Evolutionary conservation across 2,329 filamentous ascomycete species (phyloP).

Genomic region (Microdochium trichocladiopsis): DNA sequence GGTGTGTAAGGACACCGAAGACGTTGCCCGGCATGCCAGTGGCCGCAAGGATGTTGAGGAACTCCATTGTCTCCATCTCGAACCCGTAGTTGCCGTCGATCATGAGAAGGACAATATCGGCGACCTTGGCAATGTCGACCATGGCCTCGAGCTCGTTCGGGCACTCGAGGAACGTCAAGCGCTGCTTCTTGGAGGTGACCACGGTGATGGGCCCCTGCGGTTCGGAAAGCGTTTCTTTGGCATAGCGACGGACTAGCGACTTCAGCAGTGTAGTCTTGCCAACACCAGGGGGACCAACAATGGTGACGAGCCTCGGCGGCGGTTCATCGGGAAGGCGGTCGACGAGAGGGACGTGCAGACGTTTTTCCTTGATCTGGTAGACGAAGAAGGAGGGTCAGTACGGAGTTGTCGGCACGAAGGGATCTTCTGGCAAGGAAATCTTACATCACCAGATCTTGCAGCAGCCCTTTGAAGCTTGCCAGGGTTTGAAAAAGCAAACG

Average conservation of each 20-base stretch:
- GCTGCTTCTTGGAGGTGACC: constrained; percentile 91
- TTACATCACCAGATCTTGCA: constrained; percentile 38
- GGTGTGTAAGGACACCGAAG: constrained; percentile 91
- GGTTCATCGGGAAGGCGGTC: constrained; percentile 94
- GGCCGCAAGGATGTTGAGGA: constrained; percentile 85
- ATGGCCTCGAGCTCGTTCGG: constrained; percentile 95
- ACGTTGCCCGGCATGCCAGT: constrained; percentile 98
- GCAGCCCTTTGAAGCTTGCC: constrained; percentile 73
- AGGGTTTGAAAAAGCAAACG: constrained; percentile 77
- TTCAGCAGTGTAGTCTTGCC: constrained; percentile 96
- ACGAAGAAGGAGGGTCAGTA: not conserved
- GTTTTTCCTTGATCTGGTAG: constrained; percentile 65
- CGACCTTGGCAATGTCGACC: constrained; percentile 95
- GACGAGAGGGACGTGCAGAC: constrained; percentile 91
- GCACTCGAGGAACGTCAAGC: constrained; percentile 92
- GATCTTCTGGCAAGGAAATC: not conserved
- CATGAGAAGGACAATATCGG: constrained; percentile 94
- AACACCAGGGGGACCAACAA: constrained; percentile 90
- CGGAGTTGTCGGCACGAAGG: not conserved
- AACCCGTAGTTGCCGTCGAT: constrained; percentile 99
- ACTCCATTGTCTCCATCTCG: constrained; percentile 99
- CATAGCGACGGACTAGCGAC: constrained; percentile 86
- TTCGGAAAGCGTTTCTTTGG: constrained; percentile 87
- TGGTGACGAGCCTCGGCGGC: constrained; percentile 84
- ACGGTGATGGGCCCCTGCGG: constrained; percentile 91